Conservation (phyloP, 345 rosid genomes). For the Ceriops tagal region DNA sequence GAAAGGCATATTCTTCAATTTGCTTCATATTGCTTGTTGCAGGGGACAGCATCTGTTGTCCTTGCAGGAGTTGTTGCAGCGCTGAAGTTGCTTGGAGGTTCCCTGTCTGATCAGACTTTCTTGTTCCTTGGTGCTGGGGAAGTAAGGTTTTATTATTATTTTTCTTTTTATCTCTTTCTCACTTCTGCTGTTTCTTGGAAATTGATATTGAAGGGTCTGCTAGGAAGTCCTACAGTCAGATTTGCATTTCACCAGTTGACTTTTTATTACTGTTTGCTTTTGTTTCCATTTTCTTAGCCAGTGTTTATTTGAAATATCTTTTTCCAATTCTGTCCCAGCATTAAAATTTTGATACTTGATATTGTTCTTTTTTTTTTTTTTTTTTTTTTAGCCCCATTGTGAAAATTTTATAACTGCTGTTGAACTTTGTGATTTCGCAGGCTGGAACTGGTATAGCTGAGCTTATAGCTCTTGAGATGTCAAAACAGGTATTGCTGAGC, state of each 20-base stretch:
- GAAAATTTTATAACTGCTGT: too few species aligned
- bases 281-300: not conserved
- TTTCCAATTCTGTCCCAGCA: too few species aligned
- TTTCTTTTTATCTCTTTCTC: too few species aligned
- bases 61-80: conserved; percentile 85
- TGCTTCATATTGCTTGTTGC: conserved; percentile 17
- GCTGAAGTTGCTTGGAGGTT: conserved; percentile 58
- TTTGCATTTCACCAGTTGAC: not conserved
- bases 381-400: too few species aligned
- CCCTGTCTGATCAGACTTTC: conserved; percentile 66
- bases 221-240: too few species aligned
- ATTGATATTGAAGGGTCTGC: not conserved
- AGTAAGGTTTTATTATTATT: conserved; percentile 35
- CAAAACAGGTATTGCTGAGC: conserved; percentile 59
- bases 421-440: conserved; percentile 36
- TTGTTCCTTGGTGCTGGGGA: conserved; percentile 98
- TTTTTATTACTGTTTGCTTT: not conserved
- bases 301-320: too few species aligned
- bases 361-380: too few species aligned
- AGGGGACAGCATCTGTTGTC: conserved; percentile 96
- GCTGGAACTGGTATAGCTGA: conserved; percentile 99
- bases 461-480: conserved; percentile 86
- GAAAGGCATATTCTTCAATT: not conserved
- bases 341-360: too few species aligned
- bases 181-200: not conserved